Conservation (phyloP, 805 yeast genomes). For the Candida broadrunensis region DNA sequence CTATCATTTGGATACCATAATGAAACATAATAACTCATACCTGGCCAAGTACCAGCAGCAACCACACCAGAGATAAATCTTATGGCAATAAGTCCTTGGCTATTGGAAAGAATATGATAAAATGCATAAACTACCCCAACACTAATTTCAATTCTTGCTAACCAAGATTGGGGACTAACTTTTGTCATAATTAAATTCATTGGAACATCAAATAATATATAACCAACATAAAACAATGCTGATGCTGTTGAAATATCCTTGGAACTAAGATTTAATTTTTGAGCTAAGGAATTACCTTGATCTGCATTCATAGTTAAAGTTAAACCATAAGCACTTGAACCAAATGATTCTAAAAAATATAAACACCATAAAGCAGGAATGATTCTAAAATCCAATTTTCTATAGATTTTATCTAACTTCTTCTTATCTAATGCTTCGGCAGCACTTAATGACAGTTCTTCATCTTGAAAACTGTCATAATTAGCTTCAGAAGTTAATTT, state of each 20-base stretch:
- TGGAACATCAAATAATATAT: conserved; percentile 81
- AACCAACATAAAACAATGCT: conserved; percentile 80
- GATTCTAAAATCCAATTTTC: conserved; percentile 65
- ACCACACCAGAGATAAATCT: conserved; percentile 72
- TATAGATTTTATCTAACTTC: conserved; percentile 51
- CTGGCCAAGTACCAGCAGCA: conserved; percentile 91
- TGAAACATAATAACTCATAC: conserved; percentile 77
- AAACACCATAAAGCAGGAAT: conserved; percentile 82
- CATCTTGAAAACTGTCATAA: not conserved
- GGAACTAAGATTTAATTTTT: conserved; percentile 47
- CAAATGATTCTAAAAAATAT: conserved; percentile 77
- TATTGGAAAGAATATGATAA: conserved; percentile 56
- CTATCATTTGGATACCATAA: conserved; percentile 83
- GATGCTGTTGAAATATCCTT: conserved; percentile 70
- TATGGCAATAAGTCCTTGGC: conserved; percentile 64
- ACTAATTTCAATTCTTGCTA: conserved; percentile 69
- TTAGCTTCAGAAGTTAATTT: not conserved
- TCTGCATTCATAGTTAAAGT: conserved; percentile 74
- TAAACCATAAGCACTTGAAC: conserved; percentile 72
- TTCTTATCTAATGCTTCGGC: conserved; percentile 11
- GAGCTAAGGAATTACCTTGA: conserved; percentile 58
- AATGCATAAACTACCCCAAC: conserved; percentile 79
- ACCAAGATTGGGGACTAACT: conserved; percentile 82
- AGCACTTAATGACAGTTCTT: conserved; percentile 9
- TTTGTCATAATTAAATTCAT: conserved; percentile 84